Base-by-base conservation (phyloP, 768 basidiomycete species). In the Suillus fuscotomentosus region DNA sequence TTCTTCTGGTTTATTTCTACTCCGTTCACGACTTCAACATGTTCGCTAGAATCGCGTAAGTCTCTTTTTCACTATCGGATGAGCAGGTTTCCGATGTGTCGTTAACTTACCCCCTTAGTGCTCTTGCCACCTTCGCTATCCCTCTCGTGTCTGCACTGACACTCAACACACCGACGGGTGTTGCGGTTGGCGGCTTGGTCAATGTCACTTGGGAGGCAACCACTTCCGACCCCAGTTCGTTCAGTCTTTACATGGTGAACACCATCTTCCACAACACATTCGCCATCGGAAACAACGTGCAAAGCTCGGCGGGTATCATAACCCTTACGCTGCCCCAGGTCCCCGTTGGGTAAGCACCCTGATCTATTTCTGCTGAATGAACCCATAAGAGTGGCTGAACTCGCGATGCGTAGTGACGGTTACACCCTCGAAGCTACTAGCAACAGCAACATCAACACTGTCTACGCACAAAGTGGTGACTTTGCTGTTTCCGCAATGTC, bases 201-300 rank as follows among this genome's bases (percentile, higher is more conserved):
- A 85, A 81, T 22, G 67, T 89, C 60, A 76, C 68, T 0, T 90
- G 88, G 88, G 73, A 77, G 2, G 73, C 76, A 13, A 48, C 55
- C 0, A 63, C 78, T 3, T 65, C 69, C 11, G 88, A 90, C 67
- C 78, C 84, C 0, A 3, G 57, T 0, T 60, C 63, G 5, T 85
- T 82, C 70, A 76, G 82, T 22, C 41, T 89, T 17, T 79, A 84
- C 72, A 74, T 90, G 62, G 60, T 67, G 56, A 86, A 88, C 73
- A 20, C 68, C 0, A 27, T 36, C 1, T 90, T 89, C 81, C 77
- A 88, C 76, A 74, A 84, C 62, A 61, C 78, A 0, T 84, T 81
- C 56, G 87, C 83, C 54, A 79, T 90, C 62, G 82, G 80, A 14
- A 87, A 83, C 79, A 86, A 84, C 65, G 77, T 90, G 2, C 63